Percentiles rank a stretch among this genome's conserved stretches.
phyloP scores from a whole-genome alignment of 208 protist species.

The Trypanosoma brucei region DNA sequence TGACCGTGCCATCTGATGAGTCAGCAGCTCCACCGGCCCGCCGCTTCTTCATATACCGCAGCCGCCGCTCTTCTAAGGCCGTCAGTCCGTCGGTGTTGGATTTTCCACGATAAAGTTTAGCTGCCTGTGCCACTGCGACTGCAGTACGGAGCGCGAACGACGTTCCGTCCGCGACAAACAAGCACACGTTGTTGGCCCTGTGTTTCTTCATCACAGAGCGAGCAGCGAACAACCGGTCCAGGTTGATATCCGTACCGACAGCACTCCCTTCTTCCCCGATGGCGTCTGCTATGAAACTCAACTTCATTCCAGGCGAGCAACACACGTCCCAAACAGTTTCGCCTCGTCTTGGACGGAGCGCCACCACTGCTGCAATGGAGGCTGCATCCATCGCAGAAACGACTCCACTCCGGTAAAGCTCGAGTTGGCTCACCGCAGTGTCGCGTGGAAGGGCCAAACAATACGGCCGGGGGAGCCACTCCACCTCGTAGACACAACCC shows the following conservation, averaged over 20 bases:
- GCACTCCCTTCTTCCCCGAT: conserved; percentile 37
- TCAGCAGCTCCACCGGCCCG: not conserved
- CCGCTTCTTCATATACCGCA: conserved; percentile 18
- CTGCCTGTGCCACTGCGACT: conserved; percentile 18
- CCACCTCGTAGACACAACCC: conserved; percentile 25
- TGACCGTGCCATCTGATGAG: not conserved
- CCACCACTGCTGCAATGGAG: conserved; percentile 77
- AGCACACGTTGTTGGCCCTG: conserved; percentile 20
- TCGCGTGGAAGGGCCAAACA: conserved; percentile 46
- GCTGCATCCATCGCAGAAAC: conserved; percentile 83
- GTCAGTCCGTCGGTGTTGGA: conserved; percentile 14
- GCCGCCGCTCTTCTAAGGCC: conserved; percentile 23
- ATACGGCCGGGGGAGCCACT: conserved; percentile 54
- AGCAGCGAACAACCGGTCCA: conserved; percentile 50
- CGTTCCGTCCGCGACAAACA: conserved; percentile 54
- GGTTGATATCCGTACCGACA: conserved; percentile 68
- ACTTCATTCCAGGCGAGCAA: conserved; percentile 86
- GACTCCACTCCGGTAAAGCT: conserved; percentile 32
- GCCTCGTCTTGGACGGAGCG: conserved; percentile 43
- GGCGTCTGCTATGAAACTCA: conserved; percentile 58
- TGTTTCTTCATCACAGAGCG: conserved; percentile 49
- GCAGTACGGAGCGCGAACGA: conserved; percentile 15
- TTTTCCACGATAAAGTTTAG: not conserved
- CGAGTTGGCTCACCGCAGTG: conserved; percentile 22
- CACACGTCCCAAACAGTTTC: conserved; percentile 83